Conservation (phyloP, 768 basidiomycete species). For the Boletus reticuloceps region DNA sequence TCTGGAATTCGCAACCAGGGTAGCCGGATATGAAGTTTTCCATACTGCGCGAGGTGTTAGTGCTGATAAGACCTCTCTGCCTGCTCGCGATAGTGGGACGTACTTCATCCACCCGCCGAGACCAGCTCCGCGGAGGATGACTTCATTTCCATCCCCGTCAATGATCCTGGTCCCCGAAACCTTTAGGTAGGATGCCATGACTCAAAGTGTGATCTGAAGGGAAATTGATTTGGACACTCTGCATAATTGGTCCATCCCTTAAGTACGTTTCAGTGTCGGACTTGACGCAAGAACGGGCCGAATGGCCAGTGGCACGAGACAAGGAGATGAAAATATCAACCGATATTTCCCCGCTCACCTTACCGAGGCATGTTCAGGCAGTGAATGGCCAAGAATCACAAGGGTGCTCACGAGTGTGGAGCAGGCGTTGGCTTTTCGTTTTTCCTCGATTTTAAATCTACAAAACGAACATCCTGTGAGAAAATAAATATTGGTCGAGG, state of each 20-base stretch:
- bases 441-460: constrained; percentile 14
- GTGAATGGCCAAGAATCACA: neutral
- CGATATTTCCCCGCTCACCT: constrained; percentile 18
- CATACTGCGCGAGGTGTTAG: constrained; percentile 43
- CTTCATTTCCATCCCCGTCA: constrained; percentile 52
- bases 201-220: neutral
- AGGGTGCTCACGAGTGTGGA: neutral
- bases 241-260: neutral
- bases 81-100: constrained; percentile 29
- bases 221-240: neutral
- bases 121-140: constrained; percentile 71
- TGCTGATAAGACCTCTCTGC: constrained; percentile 2
- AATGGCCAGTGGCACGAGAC: neutral
- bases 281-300: neutral
- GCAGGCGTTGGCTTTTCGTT: neutral
- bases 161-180: constrained; percentile 61
- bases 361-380: neutral
- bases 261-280: neutral
- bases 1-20: constrained; percentile 79
- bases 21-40: constrained; percentile 79
- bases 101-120: constrained; percentile 87
- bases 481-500: constrained; percentile 1
- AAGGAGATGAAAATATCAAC: neutral
- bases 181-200: constrained; percentile 44
- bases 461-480: constrained; percentile 16